A percentile compares a stretch with the other conserved stretches of the same genome.
Conservation (phyloP, 257 asterid species). For the Solanum pinnatisectum region DNA sequence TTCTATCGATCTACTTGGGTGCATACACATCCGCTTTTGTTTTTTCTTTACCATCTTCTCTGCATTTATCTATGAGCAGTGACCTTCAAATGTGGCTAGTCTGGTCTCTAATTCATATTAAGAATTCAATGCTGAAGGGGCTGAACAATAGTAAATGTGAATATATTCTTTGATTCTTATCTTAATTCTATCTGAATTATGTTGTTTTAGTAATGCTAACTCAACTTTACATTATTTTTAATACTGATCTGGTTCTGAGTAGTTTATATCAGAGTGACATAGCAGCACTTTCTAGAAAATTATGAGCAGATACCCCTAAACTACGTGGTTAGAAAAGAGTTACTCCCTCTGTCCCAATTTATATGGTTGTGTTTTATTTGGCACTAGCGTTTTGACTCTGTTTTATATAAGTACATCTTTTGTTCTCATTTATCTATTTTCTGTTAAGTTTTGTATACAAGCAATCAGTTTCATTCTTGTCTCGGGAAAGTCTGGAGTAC, state of each 20-base stretch:
- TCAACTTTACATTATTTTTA: neutral
- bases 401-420: no score
- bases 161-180: neutral
- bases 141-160: neutral
- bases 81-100: neutral
- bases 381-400: neutral
- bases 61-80: neutral
- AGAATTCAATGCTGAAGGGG: neutral
- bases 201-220: neutral
- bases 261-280: neutral
- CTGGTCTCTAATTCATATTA: neutral
- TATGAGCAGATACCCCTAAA: neutral
- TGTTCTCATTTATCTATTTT: neutral
- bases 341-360: neutral
- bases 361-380: neutral
- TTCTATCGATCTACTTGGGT: neutral
- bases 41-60: neutral
- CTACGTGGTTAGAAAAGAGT: neutral
- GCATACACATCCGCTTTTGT: no score
- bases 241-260: neutral
- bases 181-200: neutral
- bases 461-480: neutral
- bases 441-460: neutral
- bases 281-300: neutral
- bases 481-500: neutral